Evolutionary conservation across 2,329 filamentous ascomycete species (phyloP).

Genomic region (Ophiostoma ulmi): DNA sequence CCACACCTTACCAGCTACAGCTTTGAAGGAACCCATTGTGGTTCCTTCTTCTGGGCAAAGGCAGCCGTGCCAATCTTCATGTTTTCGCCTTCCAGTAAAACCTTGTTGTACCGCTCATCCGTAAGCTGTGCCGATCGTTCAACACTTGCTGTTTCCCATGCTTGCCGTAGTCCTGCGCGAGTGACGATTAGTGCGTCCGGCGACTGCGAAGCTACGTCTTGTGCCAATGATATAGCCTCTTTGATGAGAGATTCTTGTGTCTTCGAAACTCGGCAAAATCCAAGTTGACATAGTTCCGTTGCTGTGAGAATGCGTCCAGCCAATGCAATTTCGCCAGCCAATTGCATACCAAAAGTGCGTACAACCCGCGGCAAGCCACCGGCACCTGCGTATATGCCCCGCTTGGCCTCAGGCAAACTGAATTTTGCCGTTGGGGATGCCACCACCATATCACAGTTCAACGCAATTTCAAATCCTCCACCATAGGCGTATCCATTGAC

Average conservation of each 20-base stretch:
- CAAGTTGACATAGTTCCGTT: constrained; percentile 57
- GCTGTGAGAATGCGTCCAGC: constrained; percentile 57
- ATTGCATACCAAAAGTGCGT: constrained; percentile 60
- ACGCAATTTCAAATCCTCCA: constrained; percentile 56
- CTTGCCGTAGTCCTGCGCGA: constrained; percentile 64
- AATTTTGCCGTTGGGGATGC: constrained; percentile 50
- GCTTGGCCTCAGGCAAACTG: constrained; percentile 60
- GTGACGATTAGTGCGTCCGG: constrained; percentile 71
- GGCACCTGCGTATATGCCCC: constrained; percentile 65
- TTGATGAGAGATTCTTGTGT: constrained; percentile 39
- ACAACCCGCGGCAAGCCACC: constrained; percentile 64
- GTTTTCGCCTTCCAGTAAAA: constrained; percentile 28
- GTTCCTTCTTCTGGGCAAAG: constrained; percentile 30
- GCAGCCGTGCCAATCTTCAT: constrained; percentile 32
- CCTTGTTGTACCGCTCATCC: constrained; percentile 30
- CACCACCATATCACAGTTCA: constrained; percentile 57
- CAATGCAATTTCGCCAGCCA: constrained; percentile 67
- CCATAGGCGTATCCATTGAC: constrained; percentile 59
- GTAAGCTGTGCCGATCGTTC: constrained; percentile 29
- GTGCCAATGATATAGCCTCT: constrained; percentile 55
- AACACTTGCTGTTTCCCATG: constrained; percentile 55
- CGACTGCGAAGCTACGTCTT: constrained; percentile 58
- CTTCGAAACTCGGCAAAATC: constrained; percentile 52
- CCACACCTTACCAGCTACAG: constrained; percentile 22
- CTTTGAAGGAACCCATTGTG: constrained; percentile 31